Evolutionary conservation across 805 yeast species (phyloP).

Genomic region (Brettanomyces sp.): DNA sequence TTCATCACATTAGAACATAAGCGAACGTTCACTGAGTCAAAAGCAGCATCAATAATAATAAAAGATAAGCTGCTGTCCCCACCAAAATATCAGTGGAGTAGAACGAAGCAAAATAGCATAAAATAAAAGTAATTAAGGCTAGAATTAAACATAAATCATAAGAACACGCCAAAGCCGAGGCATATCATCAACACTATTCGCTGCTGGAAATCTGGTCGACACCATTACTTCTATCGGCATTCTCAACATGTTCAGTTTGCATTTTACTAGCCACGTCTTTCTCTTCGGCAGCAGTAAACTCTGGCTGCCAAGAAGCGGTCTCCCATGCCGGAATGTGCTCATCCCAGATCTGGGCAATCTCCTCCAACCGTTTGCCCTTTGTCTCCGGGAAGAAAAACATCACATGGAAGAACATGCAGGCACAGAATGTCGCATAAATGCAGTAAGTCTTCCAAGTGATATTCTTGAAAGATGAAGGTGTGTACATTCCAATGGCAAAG

Average conservation of each 20-base stretch:
- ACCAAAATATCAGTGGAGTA: no score
- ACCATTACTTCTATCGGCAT: not conserved
- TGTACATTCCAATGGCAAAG: constrained; percentile 84
- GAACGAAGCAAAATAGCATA: no score
- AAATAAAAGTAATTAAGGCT: no score
- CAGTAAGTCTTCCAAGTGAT: constrained; percentile 75
- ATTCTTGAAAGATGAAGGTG: constrained; percentile 68
- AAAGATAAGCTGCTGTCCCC: no score
- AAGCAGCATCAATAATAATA: no score
- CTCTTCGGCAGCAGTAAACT: not conserved
- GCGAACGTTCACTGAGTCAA: no score
- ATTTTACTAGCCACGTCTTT: not conserved
- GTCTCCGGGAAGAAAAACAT: constrained; percentile 1
- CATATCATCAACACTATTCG: no score
- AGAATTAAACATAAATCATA: no score
- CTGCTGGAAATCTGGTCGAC: no score
- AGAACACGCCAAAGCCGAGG: no score
- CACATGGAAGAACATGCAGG: constrained; percentile 1
- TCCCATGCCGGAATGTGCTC: constrained; percentile 2
- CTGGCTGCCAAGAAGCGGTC: not conserved
- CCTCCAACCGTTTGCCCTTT: not conserved
- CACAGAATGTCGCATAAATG: constrained; percentile 40
- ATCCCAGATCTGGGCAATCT: constrained; percentile 2
- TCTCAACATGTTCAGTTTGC: not conserved
- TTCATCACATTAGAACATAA: no score